Conservation (phyloP, 2,329 filamentous ascomycete species). For the Aspergillus fijiensis region DNA sequence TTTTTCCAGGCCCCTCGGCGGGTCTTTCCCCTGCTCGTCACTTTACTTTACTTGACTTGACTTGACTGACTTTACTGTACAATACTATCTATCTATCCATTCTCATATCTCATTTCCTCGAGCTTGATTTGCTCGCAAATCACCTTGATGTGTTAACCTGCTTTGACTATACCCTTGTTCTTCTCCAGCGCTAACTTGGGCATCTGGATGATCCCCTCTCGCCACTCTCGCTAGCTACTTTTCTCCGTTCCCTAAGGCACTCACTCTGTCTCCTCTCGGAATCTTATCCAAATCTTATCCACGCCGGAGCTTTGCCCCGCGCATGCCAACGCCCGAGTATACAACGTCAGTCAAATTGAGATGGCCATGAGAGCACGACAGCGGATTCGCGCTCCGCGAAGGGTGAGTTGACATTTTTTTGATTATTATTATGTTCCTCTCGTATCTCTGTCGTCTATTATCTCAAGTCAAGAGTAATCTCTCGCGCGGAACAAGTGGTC, state of each 20-base stretch:
- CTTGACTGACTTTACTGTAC: no score
- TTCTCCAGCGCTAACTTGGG: no score
- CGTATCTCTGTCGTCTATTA: conserved; percentile 14
- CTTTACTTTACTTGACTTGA: not conserved
- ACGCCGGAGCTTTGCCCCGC: conserved; percentile 14
- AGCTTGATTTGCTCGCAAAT: no score
- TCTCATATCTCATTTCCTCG: no score
- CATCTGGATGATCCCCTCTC: no score
- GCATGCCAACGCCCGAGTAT: not conserved
- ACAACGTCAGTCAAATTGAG: conserved; percentile 20
- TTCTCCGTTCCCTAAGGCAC: no score
- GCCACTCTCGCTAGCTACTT: no score
- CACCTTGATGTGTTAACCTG: no score
- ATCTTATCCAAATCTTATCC: no score
- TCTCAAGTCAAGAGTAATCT: not conserved
- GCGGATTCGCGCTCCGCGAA: conserved; percentile 66
- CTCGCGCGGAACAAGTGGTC: not conserved
- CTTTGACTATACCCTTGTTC: no score
- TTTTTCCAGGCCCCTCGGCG: conserved; percentile 26
- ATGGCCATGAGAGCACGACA: conserved; percentile 58
- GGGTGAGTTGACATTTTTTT: conserved; percentile 52
- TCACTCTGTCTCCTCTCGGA: no score
- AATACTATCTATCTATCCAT: no score
- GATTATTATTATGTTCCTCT: not conserved
- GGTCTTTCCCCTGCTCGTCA: conserved; percentile 16